These are phyloP conservation scores for Trametes sanguinea DNA, from an alignment of 768 basidiomycete genomes.

Conservation along the genomic window DNA sequence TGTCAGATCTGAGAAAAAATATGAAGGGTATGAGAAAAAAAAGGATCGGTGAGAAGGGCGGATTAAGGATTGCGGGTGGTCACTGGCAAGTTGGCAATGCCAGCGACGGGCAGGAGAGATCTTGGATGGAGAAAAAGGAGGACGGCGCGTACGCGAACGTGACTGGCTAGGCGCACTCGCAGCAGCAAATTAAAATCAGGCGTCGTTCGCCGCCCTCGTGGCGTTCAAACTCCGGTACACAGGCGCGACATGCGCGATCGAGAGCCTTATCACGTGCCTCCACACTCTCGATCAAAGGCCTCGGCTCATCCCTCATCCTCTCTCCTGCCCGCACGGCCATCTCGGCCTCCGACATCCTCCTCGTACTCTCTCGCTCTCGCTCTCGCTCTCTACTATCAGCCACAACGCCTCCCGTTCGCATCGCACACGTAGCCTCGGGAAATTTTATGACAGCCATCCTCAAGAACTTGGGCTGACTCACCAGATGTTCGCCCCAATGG, in stretches of 20 bases:
- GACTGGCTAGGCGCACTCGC: not conserved
- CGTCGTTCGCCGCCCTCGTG: conserved; percentile 21
- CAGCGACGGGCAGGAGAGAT: conserved; percentile 20
- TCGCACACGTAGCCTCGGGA: not conserved
- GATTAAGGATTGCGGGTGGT: conserved; percentile 2
- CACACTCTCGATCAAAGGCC: conserved; percentile 1
- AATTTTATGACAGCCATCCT: not conserved
- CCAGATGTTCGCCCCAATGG: not conserved
- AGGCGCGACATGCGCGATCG: conserved; percentile 15
- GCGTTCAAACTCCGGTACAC: conserved; percentile 26
- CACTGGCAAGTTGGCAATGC: conserved; percentile 11
- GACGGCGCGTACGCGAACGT: no score
- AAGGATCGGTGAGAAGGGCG: conserved; percentile 16
- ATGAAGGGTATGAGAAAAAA: conserved; percentile 7
- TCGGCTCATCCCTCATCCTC: conserved; percentile 1
- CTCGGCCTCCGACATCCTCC: not conserved
- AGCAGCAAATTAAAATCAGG: conserved; percentile 13
- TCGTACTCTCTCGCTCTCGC: no score
- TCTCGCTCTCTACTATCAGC: not conserved
- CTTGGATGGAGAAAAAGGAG: conserved; percentile 17
- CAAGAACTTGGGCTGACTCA: not conserved
- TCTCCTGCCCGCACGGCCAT: not conserved
- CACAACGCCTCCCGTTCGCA: not conserved
- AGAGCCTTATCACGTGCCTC: conserved; percentile 11
- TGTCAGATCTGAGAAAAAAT: conserved; percentile 19